phyloP scores from a whole-genome alignment of 805 yeast species.

The Kregervanrija delftensis region DNA sequence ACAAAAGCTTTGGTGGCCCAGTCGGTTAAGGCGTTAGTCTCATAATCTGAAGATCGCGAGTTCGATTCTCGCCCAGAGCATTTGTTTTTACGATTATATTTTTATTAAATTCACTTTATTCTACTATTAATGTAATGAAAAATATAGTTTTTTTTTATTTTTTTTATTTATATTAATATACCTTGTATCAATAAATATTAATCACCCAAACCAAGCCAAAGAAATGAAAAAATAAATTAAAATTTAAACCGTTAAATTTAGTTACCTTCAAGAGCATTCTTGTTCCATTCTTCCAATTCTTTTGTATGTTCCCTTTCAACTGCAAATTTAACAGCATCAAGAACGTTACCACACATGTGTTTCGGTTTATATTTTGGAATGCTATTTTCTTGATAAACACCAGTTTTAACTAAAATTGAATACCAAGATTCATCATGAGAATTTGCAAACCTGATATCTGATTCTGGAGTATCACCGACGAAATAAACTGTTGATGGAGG shows the following conservation, averaged over 20 bases:
- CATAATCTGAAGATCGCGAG: conserved; percentile 36
- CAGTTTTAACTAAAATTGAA: conserved; percentile 79
- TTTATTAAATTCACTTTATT: background rate
- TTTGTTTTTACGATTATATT: conserved; percentile 7
- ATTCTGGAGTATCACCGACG: conserved; percentile 88
- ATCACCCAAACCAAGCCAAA: too few species aligned
- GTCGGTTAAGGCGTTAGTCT: conserved; percentile 35
- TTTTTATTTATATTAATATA: background rate
- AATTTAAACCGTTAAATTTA: background rate
- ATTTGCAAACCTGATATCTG: conserved; percentile 82
- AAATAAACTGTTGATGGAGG: conserved; percentile 83
- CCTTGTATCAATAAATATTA: too few species aligned
- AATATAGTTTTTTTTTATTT: background rate
- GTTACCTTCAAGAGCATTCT: conserved; percentile 18
- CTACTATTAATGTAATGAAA: too few species aligned
- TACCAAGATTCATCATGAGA: conserved; percentile 81
- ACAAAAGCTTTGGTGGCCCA: conserved; percentile 30
- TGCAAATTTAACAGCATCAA: conserved; percentile 79
- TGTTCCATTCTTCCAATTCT: conserved; percentile 73
- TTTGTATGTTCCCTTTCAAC: conserved; percentile 71
- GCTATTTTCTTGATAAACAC: conserved; percentile 78
- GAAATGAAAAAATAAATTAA: background rate
- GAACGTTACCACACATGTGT: conserved; percentile 61
- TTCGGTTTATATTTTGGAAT: conserved; percentile 76
- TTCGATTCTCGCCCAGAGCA: conserved; percentile 35